Conservation (phyloP, 331 rosid genomes). For the Stylosanthes scabra region DNA sequence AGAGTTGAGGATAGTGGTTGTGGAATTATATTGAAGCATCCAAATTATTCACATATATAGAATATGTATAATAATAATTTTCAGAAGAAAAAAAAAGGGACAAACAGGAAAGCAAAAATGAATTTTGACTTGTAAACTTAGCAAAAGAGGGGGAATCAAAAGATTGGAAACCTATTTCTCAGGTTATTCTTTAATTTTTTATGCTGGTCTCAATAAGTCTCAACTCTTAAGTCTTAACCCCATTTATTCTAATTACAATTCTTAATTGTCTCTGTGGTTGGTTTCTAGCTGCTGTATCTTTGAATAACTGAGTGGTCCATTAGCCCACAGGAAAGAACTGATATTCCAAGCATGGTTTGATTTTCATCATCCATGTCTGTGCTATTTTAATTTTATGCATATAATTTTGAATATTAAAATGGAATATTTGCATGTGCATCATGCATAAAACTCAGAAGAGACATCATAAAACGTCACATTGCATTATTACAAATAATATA, state of each 20-base stretch:
- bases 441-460: not conserved
- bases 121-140: not conserved
- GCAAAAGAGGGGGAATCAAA: constrained; percentile 2
- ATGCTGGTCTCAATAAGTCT: too few species aligned
- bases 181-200: too few species aligned
- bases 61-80: not conserved
- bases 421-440: constrained; percentile 35
- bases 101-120: not conserved
- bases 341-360: constrained; percentile 33
- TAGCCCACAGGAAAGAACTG: constrained; percentile 27
- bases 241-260: constrained; percentile 38
- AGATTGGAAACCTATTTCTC: constrained; percentile 22
- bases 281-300: constrained; percentile 39
- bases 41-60: not conserved
- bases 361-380: constrained; percentile 23
- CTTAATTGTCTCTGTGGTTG: constrained; percentile 9
- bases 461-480: not conserved
- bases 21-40: not conserved
- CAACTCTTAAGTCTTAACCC: not conserved
- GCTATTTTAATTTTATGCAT: constrained; percentile 21
- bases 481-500: not conserved
- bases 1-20: not conserved
- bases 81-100: not conserved
- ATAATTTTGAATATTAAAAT: constrained; percentile 25
- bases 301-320: constrained; percentile 14